Evolutionary conservation across 2,329 filamentous ascomycete species (phyloP), one percentile per base, ranked within the genome.

Genomic region (Trichoderma atroviride): DNA sequence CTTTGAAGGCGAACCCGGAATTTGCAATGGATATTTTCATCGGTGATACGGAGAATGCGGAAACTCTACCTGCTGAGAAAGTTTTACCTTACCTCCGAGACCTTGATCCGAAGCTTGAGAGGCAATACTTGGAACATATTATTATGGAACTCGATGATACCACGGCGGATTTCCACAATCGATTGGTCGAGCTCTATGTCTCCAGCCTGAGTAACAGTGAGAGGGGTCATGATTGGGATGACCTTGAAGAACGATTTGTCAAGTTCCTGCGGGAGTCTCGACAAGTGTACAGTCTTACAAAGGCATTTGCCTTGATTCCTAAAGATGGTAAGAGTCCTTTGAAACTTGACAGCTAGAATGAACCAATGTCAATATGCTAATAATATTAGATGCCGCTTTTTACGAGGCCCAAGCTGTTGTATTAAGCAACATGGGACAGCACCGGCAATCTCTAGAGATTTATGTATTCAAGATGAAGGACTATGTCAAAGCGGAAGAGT

Each of bases 401-500:
- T 97, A 92, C 79, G 95, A 98, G 78, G 89, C 93, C 2, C 90
- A 95, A 71, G 96, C 96, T 7, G 91, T 98, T 56, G 90, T 98
- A 24, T 87, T 98, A 50, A 94, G 93, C 79, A 96, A 96, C 74
- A 97, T 98, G 92, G 93, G 93, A 7, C 91, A 95, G 75, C 94
- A 99, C 81, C 94, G 93, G 77, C 94, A 98, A 80, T 96, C 96
- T 0, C 83, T 99, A n/a, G 92, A 96, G 77, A 97, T 99, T 64
- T 99, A 97, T 78, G 95, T 98, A 33, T 99, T 97, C 81, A 96
- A 95, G 79, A 88, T 99, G 79, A 84, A 92, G 73, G 91, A 97
- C 78, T 95, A 92, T 72, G 83, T 83, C 14, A 98, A 97, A 80
- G 96, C 96, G 37, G 96, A 99, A 86, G 93, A 97, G 91, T 97